These are phyloP conservation scores for Colletotrichum caudatum DNA, from an alignment of 2,329 filamentous ascomycete species.

Conservation along the genomic window DNA sequence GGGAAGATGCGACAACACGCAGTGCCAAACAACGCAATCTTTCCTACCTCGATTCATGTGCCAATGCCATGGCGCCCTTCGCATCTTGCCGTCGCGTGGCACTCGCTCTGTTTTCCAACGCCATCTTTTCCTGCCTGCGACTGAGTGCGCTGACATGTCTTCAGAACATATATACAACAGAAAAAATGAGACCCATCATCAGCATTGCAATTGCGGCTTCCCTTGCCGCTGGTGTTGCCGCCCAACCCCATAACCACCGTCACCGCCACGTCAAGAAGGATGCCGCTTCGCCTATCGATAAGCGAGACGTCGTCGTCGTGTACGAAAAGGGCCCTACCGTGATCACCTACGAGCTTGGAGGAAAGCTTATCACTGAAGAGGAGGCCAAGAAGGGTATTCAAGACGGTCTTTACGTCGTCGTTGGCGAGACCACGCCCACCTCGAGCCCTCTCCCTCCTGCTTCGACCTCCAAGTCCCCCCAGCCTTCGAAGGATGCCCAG, in stretches of 20 bases:
- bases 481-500: constrained; percentile 55
- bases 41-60: background rate
- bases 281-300: constrained; percentile 59
- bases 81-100: background rate
- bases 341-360: constrained; percentile 79
- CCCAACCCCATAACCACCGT: constrained; percentile 70
- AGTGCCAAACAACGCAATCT: background rate
- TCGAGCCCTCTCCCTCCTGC: constrained; percentile 60
- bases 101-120: background rate
- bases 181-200: constrained; percentile 62
- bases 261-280: constrained; percentile 70
- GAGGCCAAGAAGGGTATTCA: constrained; percentile 79
- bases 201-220: constrained; percentile 65
- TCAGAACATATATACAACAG: constrained; percentile 24
- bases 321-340: constrained; percentile 72
- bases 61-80: background rate
- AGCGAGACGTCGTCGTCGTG: constrained; percentile 63
- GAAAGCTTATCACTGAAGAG: constrained; percentile 67
- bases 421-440: constrained; percentile 69
- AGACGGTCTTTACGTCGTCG: constrained; percentile 76
- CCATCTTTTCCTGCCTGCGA: background rate
- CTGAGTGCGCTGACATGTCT: constrained; percentile 21
- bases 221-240: constrained; percentile 64
- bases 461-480: constrained; percentile 51
- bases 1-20: background rate